Base-by-base conservation (phyloP, 2,329 filamentous ascomycete species). In the Nigrospora osmanthi region DNA sequence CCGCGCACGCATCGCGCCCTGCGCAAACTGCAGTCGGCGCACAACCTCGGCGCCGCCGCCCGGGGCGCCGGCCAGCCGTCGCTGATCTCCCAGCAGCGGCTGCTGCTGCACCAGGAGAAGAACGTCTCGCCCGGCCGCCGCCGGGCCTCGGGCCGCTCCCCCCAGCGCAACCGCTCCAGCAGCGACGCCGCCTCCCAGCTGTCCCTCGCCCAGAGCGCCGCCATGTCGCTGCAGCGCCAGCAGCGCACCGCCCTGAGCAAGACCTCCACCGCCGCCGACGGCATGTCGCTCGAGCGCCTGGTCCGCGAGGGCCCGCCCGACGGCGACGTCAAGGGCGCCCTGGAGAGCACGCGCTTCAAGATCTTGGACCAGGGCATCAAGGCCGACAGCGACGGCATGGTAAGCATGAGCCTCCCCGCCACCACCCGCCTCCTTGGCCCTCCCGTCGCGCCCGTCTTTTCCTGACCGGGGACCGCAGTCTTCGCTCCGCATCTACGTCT, bases 401-500 rank as follows among this genome's bases (percentile, higher is more conserved):
- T 89, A 61, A 63, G 71, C 58, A 35, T 23, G 23, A 10, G n/a
- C n/a, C n/a, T n/a, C n/a, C 23, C 23, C 23, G 5, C 23, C 7
- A 7, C 5, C 23, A 28, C 23, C 23, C 23, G 23, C 23, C 23
- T 28, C 23, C 5, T 10, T 28, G 5, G 23, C 23, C 2, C 23
- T 7, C 23, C 23, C n/a, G n/a, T 28, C 10, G 23, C 23, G 23
- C 5, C 23, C 23, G 4, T 7, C 19, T 7, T 4, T 7, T 10
- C 2, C 23, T 50, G 46, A 19, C 13, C 41, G 19, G 30, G 19
- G 33, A n/a, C 31, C 23, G 32, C 57, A 95, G 91, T 98, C 93
- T 16, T 85, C 89, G 38, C 73, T 93, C 50, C 85, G 93, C 58
- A 94, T 97, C 62, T 97, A 98, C 64, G 81, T 95, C 52, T 98